Percentiles rank a stretch among this genome's conserved stretches.
These are phyloP conservation scores for Ramaria sp. DNA, from an alignment of 768 basidiomycete species.

Conservation along the genomic window DNA sequence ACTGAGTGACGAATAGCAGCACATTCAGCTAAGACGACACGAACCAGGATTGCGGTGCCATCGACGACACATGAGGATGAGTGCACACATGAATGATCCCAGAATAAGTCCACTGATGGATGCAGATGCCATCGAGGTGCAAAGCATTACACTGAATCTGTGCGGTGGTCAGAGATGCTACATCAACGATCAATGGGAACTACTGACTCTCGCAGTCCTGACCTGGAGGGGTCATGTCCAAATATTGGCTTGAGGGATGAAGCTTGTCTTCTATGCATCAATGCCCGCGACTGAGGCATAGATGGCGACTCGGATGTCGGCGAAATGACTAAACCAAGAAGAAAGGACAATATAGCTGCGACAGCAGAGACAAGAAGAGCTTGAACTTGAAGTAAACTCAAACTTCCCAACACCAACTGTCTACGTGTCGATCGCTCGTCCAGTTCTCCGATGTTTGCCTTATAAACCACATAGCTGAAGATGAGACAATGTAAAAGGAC, in stretches of 20 bases:
- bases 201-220: conserved; percentile 29
- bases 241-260: conserved; percentile 15
- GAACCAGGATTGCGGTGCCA: conserved; percentile 77
- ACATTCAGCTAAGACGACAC: conserved; percentile 9
- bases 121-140: conserved; percentile 72
- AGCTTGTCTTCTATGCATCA: background rate
- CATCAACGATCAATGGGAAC: conserved; percentile 3
- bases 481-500: background rate
- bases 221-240: conserved; percentile 22
- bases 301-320: conserved; percentile 13
- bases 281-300: background rate
- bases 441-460: conserved; percentile 80
- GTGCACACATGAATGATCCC: conserved; percentile 85
- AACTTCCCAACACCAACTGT: conserved; percentile 66
- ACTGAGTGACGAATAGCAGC: background rate
- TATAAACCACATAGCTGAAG: conserved; percentile 4
- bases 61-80: conserved; percentile 70
- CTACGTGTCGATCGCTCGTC: conserved; percentile 57
- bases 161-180: background rate
- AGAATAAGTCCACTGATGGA: conserved; percentile 67
- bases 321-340: conserved; percentile 57
- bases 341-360: conserved; percentile 67
- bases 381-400: conserved; percentile 86
- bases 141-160: conserved; percentile 69
- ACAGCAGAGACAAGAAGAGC: conserved; percentile 82